Evolutionary conservation across 345 rosid species (phyloP).

Genomic region (Euphorbia pulcherrima): DNA sequence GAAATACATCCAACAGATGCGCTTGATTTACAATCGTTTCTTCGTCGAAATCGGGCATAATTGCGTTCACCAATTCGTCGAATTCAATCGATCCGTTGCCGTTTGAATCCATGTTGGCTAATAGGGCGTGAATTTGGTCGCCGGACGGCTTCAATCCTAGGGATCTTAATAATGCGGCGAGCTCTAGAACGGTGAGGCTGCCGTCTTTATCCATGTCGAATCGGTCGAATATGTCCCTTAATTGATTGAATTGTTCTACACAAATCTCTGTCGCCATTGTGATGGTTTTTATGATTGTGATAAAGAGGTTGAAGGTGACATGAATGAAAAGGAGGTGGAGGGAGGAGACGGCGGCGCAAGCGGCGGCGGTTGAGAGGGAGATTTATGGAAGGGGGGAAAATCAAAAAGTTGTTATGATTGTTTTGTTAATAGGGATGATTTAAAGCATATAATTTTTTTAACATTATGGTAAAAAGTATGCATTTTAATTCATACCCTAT

Average conservation of each 20-base stretch:
- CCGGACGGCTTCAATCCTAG: constrained; percentile 73
- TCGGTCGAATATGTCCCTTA: background rate
- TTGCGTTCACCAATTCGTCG: constrained; percentile 60
- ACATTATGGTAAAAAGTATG: no score
- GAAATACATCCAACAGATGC: constrained; percentile 55
- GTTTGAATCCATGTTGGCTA: constrained; percentile 72
- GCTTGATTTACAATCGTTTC: constrained; percentile 53
- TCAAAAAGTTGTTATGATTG: background rate
- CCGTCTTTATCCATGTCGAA: constrained; percentile 67
- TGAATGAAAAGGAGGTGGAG: background rate
- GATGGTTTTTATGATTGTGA: no score
- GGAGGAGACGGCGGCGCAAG: background rate
- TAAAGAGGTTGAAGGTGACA: background rate
- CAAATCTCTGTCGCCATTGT: background rate
- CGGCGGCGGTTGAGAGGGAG: background rate
- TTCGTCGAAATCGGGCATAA: constrained; percentile 53
- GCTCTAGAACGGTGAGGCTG: constrained; percentile 84
- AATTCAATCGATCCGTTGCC: constrained; percentile 79
- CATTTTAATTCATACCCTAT: no score
- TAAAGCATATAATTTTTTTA: background rate
- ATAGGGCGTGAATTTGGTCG: constrained; percentile 63
- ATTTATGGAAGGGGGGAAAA: background rate
- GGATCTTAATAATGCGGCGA: constrained; percentile 73
- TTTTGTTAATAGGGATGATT: background rate
- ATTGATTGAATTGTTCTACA: background rate